These are phyloP conservation scores for Plicaturopsis crispa DNA, from an alignment of 768 basidiomycete species.

Conservation along the genomic window DNA sequence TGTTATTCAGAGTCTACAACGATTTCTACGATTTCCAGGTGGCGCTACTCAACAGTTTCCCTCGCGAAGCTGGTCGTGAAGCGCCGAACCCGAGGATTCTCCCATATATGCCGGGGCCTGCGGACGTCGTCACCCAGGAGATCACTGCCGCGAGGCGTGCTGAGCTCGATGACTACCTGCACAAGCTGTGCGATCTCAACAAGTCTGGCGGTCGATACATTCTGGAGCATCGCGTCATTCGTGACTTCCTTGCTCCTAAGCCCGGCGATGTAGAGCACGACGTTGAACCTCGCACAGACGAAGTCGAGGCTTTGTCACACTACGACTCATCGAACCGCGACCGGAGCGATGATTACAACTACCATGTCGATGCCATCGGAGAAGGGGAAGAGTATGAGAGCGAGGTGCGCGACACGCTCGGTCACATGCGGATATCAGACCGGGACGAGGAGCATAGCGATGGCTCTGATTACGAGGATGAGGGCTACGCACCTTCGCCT, in stretches of 20 bases:
- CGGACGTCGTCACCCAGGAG: constrained; percentile 72
- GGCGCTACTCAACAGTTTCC: constrained; percentile 76
- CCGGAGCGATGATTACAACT: constrained; percentile 22
- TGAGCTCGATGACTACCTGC: constrained; percentile 88
- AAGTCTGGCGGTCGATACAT: constrained; percentile 66
- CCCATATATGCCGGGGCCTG: constrained; percentile 97
- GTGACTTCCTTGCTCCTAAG: constrained; percentile 77
- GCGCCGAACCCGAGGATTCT: constrained; percentile 64
- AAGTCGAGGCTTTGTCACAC: constrained; percentile 48
- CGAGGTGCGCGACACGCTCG: constrained; percentile 43
- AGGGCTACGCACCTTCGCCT: constrained; percentile 39
- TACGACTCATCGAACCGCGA: constrained; percentile 26
- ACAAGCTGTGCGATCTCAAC: constrained; percentile 68
- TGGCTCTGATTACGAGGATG: constrained; percentile 62
- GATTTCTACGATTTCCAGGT: constrained; percentile 99
- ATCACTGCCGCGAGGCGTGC: constrained; percentile 73
- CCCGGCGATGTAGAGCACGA: constrained; percentile 80
- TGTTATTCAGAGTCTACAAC: constrained; percentile 92
- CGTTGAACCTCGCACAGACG: constrained; percentile 48
- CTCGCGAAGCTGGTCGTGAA: constrained; percentile 82
- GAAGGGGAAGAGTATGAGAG: constrained; percentile 27
- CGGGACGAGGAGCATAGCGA: constrained; percentile 44
- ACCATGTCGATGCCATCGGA: constrained; percentile 13
- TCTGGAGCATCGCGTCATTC: constrained; percentile 70
- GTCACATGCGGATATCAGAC: constrained; percentile 38